These are phyloP conservation scores for Cardamine chenopodiifolia DNA, from an alignment of 345 rosid species.

Conservation along the genomic window DNA sequence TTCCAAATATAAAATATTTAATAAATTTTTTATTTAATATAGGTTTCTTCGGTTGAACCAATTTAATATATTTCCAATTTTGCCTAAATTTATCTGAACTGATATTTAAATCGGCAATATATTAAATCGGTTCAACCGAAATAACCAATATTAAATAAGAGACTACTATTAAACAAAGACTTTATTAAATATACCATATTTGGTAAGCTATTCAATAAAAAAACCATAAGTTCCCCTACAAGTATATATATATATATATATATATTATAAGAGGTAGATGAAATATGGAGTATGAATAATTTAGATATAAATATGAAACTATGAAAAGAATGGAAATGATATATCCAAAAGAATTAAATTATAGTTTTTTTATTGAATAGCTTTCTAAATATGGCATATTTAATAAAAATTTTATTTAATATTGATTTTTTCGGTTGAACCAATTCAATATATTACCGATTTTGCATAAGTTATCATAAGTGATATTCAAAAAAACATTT, in stretches of 20 bases:
- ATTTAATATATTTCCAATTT: not conserved
- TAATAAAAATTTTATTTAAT: not conserved
- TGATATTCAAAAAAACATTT: no score
- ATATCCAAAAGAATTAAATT: not conserved
- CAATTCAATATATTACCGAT: not conserved
- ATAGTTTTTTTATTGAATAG: not conserved
- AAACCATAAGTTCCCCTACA: not conserved
- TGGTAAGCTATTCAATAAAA: no score
- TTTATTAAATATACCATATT: no score
- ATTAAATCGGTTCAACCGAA: no score
- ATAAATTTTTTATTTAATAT: not conserved
- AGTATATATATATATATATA: no score
- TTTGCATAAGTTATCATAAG: not conserved
- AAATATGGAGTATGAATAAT: not conserved
- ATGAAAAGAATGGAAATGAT: not conserved
- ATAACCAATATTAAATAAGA: no score
- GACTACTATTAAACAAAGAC: no score
- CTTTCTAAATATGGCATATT: not conserved
- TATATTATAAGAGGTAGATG: not conserved
- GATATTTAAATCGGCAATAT: no score
- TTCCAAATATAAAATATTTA: not conserved
- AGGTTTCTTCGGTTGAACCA: not conserved
- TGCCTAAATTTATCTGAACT: not conserved
- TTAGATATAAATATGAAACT: not conserved
- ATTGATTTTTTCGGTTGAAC: not conserved